Conservation (phyloP, 805 yeast species). For the Candida glaebosa region DNA sequence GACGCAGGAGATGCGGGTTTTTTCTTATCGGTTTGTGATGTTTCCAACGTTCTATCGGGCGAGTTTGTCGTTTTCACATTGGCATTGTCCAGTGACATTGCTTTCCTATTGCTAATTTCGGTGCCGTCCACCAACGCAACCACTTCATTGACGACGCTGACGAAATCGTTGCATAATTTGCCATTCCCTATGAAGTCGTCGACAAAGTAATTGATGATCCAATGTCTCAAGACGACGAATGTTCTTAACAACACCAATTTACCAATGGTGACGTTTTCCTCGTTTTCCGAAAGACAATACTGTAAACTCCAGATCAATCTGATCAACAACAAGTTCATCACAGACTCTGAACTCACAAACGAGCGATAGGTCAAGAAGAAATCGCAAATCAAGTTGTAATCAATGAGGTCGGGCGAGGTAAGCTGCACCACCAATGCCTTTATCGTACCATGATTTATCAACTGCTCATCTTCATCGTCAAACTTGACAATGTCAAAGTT, state of each 20-base stretch:
- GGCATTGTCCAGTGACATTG: too few relatives aligned
- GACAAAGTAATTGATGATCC: conserved; percentile 82
- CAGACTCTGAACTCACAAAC: conserved; percentile 55
- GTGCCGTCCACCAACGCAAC: too few relatives aligned
- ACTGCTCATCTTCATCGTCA: conserved; percentile 26
- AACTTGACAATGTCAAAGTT: conserved; percentile 27
- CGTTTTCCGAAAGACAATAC: conserved; percentile 27
- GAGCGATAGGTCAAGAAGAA: conserved; percentile 81
- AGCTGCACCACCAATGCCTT: conserved; percentile 53
- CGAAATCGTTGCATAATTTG: conserved; percentile 40
- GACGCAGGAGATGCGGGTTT: background rate
- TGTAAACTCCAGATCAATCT: conserved; percentile 73
- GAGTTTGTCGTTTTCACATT: background rate
- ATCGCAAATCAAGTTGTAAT: conserved; percentile 77
- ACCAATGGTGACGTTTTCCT: conserved; percentile 44
- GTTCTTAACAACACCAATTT: conserved; percentile 71
- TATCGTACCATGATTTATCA: conserved; percentile 36
- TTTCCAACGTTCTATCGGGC: background rate
- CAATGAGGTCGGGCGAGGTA: conserved; percentile 71
- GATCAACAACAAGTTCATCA: conserved; percentile 58
- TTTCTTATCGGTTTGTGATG: background rate
- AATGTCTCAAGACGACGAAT: conserved; percentile 83
- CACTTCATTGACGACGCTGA: conserved; percentile 44
- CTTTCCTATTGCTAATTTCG: too few relatives aligned
- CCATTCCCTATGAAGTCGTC: conserved; percentile 59